Percentiles rank a stretch among this genome's conserved stretches.
Conservation (phyloP, 2,329 filamentous ascomycete genomes). For the Neofusicoccum sp. region DNA sequence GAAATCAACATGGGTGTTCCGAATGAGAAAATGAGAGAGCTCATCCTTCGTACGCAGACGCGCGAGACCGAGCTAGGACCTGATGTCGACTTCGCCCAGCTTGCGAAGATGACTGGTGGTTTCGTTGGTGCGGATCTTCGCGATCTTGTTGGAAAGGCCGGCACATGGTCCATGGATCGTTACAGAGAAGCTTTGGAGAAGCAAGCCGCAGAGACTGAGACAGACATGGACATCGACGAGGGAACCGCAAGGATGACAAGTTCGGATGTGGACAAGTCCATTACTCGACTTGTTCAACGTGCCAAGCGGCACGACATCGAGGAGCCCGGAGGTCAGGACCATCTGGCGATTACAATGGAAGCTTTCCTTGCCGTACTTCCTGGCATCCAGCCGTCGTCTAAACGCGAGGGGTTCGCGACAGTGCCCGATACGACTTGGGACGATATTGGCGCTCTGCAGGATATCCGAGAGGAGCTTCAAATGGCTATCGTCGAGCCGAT, state of each 20-base stretch:
- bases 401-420: conserved; percentile 90
- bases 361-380: conserved; percentile 75
- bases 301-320: conserved; percentile 47
- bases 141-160: conserved; percentile 65
- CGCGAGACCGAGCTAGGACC: conserved; percentile 61
- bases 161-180: conserved; percentile 61
- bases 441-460: conserved; percentile 80
- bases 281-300: conserved; percentile 52
- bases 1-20: conserved; percentile 88
- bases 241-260: conserved; percentile 1
- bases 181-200: conserved; percentile 54
- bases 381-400: conserved; percentile 74
- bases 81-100: conserved; percentile 68
- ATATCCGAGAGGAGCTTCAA: conserved; percentile 77
- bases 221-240: conserved; percentile 54
- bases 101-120: conserved; percentile 84
- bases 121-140: conserved; percentile 90
- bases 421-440: conserved; percentile 92
- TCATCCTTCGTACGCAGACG: conserved; percentile 74
- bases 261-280: conserved; percentile 27
- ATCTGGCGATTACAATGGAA: conserved; percentile 59
- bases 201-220: conserved; percentile 33
- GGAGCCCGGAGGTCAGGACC: conserved; percentile 54
- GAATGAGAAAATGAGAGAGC: conserved; percentile 70
- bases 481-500: conserved; percentile 90